Evolutionary conservation across 148 eudicot species (phyloP), one percentile per base, ranked within the genome.

Genomic region (Suaeda aralocaspica): DNA sequence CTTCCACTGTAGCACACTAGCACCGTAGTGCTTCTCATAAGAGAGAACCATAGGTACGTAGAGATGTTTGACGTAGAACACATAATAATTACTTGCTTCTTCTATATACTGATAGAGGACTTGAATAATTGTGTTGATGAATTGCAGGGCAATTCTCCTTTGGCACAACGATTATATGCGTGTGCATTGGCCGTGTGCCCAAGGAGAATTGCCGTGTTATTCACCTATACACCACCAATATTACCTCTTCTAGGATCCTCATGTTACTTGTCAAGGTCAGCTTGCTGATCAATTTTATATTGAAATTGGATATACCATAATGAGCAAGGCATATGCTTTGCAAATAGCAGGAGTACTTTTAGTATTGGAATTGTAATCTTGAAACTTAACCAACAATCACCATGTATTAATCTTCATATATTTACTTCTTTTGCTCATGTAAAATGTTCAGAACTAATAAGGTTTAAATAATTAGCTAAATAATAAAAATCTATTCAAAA

Each of bases 141-240:
- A 74, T 57, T 24, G 77, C 77, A 74, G 77, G 71, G 77, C 71
- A 74, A 74, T 44, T 74, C 71, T 74, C 70, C 77, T 66, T 74
- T 74, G 77, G 77, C 77, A 67, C 14, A 48, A 12, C 48, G 39
- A 22, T 8, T 36, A 15, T 15, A 65, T 66, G 70, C 28, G 18
- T 41, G 44, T 7, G 49, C 62, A 56, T 52, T 55, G 28, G 41
- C 26, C 25, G 34, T 49, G 19, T 66, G 72, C 72, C 79, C 50
- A 71, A 53, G 69, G 79, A 71, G 75, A 56, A 70, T 44, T 31
- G 64, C 79, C n/a, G 74, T 76, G 74, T 64, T 69, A 76, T 76
- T 76, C 74, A 26, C 28, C 59, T 45, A 29, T 25, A 15, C 19
- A 63, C 34, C 50, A 34, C n/a, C n/a, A 59, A 58, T 18, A 19